Conservation (phyloP, 2,329 filamentous ascomycete genomes). For the Aspergillus sp. region DNA sequence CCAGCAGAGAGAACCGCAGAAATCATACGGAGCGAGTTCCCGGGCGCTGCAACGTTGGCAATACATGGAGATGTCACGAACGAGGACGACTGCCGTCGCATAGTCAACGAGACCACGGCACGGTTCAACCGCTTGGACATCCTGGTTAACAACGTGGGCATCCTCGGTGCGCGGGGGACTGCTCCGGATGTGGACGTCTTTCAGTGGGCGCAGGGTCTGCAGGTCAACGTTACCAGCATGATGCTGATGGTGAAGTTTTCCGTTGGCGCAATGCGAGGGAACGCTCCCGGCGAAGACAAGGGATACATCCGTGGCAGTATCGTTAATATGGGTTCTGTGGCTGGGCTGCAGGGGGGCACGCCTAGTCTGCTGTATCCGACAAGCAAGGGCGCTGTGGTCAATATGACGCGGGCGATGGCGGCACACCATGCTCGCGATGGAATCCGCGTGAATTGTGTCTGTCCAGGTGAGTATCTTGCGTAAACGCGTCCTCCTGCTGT, state of each 20-base stretch:
- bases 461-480: conserved; percentile 40
- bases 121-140: conserved; percentile 61
- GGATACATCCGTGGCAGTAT: conserved; percentile 43
- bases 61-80: conserved; percentile 55
- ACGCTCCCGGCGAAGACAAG: conserved; percentile 54
- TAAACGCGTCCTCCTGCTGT: background rate
- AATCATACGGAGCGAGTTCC: conserved; percentile 43
- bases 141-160: conserved; percentile 65
- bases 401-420: conserved; percentile 59
- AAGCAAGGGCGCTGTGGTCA: conserved; percentile 55
- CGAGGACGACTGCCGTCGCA: conserved; percentile 50
- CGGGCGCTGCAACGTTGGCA: conserved; percentile 30
- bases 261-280: conserved; percentile 31
- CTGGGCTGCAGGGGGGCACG: conserved; percentile 51
- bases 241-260: conserved; percentile 63
- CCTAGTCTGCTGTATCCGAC: conserved; percentile 56
- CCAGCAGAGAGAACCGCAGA: conserved; percentile 56
- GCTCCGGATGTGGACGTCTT: conserved; percentile 61
- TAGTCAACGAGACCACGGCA: conserved; percentile 37
- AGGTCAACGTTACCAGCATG: conserved; percentile 66
- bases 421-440: conserved; percentile 52
- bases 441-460: conserved; percentile 58
- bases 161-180: conserved; percentile 59
- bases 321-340: conserved; percentile 62
- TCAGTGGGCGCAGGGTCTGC: conserved; percentile 57